phyloP scores from a whole-genome alignment of 345 rosid species.

The Moricandia moricandioides region DNA sequence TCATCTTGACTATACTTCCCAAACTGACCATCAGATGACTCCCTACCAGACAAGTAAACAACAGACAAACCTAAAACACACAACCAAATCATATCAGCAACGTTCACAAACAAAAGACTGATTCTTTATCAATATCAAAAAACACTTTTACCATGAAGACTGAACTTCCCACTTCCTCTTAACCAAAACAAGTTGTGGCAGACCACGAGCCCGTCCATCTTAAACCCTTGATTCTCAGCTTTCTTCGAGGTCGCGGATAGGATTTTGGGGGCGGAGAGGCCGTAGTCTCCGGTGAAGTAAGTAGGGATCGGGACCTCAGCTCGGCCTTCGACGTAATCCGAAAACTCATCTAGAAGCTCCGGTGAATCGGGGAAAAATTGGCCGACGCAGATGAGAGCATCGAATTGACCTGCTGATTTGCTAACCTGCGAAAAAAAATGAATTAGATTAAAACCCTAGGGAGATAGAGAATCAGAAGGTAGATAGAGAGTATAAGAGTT shows the following conservation, averaged over 20 bases:
- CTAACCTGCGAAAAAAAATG: constrained; percentile 49
- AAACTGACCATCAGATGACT: constrained; percentile 48
- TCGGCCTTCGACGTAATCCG: constrained; percentile 61
- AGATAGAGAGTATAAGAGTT: background rate
- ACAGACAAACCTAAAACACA: constrained; percentile 63
- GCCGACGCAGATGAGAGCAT: constrained; percentile 73
- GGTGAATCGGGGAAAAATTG: constrained; percentile 77
- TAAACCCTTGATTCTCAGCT: constrained; percentile 67
- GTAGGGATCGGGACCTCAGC: constrained; percentile 66
- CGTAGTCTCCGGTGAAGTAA: constrained; percentile 87
- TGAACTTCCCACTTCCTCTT: constrained; percentile 90
- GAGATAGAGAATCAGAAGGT: background rate
- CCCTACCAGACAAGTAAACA: constrained; percentile 47
- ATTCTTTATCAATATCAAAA: background rate
- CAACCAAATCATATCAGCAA: constrained; percentile 30
- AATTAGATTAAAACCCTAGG: constrained; percentile 27
- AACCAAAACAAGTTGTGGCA: constrained; percentile 72
- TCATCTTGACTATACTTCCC: constrained; percentile 83
- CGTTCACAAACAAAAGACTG: background rate
- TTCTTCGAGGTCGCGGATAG: constrained; percentile 50
- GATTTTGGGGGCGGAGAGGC: constrained; percentile 61
- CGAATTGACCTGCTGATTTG: constrained; percentile 83
- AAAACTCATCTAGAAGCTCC: constrained; percentile 60
- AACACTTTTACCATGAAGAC: constrained; percentile 49
- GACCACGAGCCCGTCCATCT: constrained; percentile 73